phyloP scores from a whole-genome alignment of 2,329 filamentous ascomycete species.

The Trichoderma citrinoviride region DNA sequence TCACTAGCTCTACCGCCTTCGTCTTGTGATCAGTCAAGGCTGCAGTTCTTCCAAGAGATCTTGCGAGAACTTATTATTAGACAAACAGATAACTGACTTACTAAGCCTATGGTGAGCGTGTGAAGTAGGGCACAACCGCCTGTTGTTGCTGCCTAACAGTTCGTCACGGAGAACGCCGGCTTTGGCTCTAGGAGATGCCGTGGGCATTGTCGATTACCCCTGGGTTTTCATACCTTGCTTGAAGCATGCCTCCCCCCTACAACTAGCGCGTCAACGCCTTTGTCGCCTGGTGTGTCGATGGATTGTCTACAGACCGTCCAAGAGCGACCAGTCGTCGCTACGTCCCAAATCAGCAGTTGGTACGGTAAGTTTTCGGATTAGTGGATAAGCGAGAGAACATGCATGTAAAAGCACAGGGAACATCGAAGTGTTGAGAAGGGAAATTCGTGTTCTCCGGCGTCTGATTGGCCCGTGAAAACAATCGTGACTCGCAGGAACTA shows the following conservation, averaged over 20 bases:
- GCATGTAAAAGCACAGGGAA: not conserved
- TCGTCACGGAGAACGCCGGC: not conserved
- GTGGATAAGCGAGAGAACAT: not conserved
- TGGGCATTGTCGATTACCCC: not conserved
- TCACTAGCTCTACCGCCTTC: not conserved
- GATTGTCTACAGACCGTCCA: not conserved
- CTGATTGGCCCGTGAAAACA: not conserved
- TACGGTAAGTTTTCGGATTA: not conserved
- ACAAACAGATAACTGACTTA: not conserved
- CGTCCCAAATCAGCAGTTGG: not conserved
- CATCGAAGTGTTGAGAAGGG: not conserved
- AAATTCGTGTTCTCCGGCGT: not conserved
- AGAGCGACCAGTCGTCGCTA: not conserved
- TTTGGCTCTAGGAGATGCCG: not conserved
- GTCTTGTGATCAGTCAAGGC: not conserved
- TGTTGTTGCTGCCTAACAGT: not conserved
- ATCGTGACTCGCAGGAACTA: not conserved
- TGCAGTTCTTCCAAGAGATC: not conserved
- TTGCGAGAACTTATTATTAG: not conserved
- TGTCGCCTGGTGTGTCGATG: not conserved
- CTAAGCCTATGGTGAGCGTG: not conserved
- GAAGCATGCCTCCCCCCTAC: not conserved
- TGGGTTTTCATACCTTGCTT: not conserved
- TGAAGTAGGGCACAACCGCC: not conserved
- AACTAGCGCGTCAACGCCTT: not conserved